Evolutionary conservation across 495 filamentous ascomycete species (phyloP).

Genomic region (Apodospora peruviana): DNA sequence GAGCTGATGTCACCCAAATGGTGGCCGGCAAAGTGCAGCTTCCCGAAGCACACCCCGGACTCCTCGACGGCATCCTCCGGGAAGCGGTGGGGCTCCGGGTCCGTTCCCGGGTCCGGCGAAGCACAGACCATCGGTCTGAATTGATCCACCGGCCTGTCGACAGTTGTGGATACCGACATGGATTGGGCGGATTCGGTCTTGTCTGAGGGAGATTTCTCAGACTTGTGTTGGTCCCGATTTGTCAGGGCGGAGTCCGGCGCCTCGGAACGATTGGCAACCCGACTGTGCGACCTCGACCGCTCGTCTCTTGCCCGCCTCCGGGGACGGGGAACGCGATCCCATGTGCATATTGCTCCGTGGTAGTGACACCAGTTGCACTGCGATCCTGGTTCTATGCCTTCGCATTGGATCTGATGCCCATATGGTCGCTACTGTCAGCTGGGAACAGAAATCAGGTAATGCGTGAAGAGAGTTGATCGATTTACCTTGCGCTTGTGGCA

Average conservation of each 20-base stretch:
- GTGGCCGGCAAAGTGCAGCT: constrained; percentile 45
- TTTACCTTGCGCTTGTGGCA: constrained; percentile 46
- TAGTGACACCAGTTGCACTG: constrained; percentile 51
- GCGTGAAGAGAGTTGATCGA: background rate
- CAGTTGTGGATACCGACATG: no score
- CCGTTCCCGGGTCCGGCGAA: no score
- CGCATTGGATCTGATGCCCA: constrained; percentile 47
- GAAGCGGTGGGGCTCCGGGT: no score
- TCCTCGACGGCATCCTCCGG: no score
- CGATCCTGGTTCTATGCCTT: constrained; percentile 22
- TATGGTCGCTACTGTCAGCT: background rate
- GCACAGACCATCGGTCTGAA: no score
- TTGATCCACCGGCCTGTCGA: no score
- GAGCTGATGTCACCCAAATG: constrained; percentile 42
- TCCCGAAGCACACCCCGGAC: constrained; percentile 15
- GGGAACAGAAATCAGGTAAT: background rate
- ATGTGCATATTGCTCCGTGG: constrained; percentile 45
- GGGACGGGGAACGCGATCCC: constrained; percentile 32
- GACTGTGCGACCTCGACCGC: background rate
- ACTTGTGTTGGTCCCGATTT: no score
- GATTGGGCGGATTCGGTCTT: no score
- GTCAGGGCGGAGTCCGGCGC: no score
- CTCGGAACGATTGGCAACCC: background rate
- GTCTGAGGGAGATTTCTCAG: no score
- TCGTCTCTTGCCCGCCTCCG: constrained; percentile 14